Conservation (phyloP, 306 rosid species). For the Inga oerstediana region DNA sequence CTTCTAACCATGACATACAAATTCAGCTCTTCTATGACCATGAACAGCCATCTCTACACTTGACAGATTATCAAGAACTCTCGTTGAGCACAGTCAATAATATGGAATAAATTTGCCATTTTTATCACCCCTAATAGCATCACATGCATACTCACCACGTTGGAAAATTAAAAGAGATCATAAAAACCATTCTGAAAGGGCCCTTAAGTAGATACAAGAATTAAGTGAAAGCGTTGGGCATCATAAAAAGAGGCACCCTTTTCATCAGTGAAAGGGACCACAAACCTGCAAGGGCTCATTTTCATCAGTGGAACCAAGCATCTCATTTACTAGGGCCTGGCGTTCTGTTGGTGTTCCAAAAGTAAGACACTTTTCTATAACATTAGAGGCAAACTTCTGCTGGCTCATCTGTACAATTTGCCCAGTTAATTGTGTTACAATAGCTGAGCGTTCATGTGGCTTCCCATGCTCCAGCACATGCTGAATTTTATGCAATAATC, state of each 20-base stretch:
- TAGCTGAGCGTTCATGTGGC: slow-evolving; percentile 85
- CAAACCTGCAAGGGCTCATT: slow-evolving; percentile 93
- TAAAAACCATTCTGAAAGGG: not conserved
- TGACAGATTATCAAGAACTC: not conserved
- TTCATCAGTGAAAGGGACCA: too few relatives aligned
- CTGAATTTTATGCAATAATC: slow-evolving; percentile 25
- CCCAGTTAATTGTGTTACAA: slow-evolving; percentile 86
- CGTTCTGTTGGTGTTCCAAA: slow-evolving; percentile 87
- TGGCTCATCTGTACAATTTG: slow-evolving; percentile 88
- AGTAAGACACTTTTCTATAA: slow-evolving; percentile 85
- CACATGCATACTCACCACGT: not conserved
- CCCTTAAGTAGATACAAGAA: not conserved
- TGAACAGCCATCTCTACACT: not conserved
- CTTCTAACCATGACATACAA: slow-evolving; percentile 4
- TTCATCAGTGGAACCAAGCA: slow-evolving; percentile 98
- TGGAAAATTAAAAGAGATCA: not conserved
- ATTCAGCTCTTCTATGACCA: not conserved
- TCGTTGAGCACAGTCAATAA: not conserved
- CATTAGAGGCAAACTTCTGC: slow-evolving; percentile 90
- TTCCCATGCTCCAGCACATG: slow-evolving; percentile 98
- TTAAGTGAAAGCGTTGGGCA: not conserved
- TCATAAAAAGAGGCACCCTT: not conserved
- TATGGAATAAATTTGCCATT: not conserved
- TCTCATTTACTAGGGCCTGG: slow-evolving; percentile 79
- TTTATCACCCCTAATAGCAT: not conserved